Evolutionary conservation across 768 basidiomycete genomes (phyloP).

Genomic region (Tulasnella sp.): DNA sequence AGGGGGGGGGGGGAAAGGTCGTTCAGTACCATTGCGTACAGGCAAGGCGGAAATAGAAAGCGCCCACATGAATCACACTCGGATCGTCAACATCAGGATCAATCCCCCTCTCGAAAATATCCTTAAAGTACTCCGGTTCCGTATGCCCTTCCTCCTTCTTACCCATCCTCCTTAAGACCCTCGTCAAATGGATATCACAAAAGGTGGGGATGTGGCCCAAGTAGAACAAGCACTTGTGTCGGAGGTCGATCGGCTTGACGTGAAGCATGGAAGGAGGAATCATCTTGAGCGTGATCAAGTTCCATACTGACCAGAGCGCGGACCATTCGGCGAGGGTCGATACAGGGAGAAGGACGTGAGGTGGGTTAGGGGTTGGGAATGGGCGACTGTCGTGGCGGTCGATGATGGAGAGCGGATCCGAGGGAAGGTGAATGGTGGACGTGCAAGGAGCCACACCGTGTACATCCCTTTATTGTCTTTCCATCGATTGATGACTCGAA

Average conservation of each 20-base stretch:
- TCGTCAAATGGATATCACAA: conserved; percentile 71
- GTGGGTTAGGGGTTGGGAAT: neutral
- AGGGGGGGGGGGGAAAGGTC: neutral
- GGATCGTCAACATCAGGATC: conserved; percentile 94
- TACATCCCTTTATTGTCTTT: conserved; percentile 61
- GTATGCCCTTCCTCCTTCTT: conserved; percentile 71
- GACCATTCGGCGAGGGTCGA: conserved; percentile 76
- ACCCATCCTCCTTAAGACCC: conserved; percentile 7
- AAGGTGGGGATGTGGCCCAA: conserved; percentile 86
- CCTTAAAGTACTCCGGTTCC: conserved; percentile 73
- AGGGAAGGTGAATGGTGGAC: conserved; percentile 73
- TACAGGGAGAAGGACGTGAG: conserved; percentile 28
- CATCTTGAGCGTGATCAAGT: conserved; percentile 74
- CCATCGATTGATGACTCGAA: conserved; percentile 87
- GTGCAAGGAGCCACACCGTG: conserved; percentile 85
- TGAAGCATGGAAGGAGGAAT: conserved; percentile 79
- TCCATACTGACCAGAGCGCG: conserved; percentile 82
- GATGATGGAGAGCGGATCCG: conserved; percentile 39
- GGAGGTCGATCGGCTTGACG: conserved; percentile 84
- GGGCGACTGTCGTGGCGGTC: conserved; percentile 3
- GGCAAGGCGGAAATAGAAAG: neutral
- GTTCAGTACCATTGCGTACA: neutral
- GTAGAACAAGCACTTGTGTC: conserved; percentile 97
- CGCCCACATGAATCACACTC: conserved; percentile 68
- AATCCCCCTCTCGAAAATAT: conserved; percentile 88